Percentiles rank a stretch among this genome's conserved stretches.
phyloP scores from a whole-genome alignment of 73 alveolate genomes.

The Stentor coeruleus region DNA sequence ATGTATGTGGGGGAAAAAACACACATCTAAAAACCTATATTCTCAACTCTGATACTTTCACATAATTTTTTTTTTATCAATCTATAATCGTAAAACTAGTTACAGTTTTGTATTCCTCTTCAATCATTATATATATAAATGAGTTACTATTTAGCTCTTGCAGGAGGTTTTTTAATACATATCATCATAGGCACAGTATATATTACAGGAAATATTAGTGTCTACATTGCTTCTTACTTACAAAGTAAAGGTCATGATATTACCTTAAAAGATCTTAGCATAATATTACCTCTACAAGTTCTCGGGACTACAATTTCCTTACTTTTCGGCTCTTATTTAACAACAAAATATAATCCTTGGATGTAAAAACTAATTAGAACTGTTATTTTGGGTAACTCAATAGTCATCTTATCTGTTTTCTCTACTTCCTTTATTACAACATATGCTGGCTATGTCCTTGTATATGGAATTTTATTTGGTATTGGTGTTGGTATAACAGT shows the following conservation, averaged over 20 bases:
- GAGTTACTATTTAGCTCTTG: not conserved
- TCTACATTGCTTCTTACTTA: constrained; percentile 8
- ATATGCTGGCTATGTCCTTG: not conserved
- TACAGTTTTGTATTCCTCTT: too few species aligned
- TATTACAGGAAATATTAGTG: constrained; percentile 2
- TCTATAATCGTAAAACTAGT: too few species aligned
- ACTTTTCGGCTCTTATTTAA: not conserved
- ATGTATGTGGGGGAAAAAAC: too few species aligned
- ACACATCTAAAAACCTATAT: too few species aligned
- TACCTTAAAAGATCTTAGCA: not conserved
- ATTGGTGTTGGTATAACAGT: not conserved
- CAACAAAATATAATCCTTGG: not conserved
- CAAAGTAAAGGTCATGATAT: not conserved
- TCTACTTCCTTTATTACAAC: not conserved
- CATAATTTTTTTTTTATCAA: too few species aligned
- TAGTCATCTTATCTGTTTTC: not conserved
- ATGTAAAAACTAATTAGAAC: not conserved
- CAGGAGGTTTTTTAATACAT: not conserved
- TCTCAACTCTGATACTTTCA: too few species aligned
- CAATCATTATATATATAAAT: too few species aligned
- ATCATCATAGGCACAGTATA: not conserved
- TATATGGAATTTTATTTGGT: not conserved
- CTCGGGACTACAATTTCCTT: not conserved
- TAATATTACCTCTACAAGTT: not conserved
- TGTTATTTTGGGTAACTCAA: not conserved